Evolutionary conservation across 768 basidiomycete species (phyloP).

Genomic region (Leccinum incarnatum): DNA sequence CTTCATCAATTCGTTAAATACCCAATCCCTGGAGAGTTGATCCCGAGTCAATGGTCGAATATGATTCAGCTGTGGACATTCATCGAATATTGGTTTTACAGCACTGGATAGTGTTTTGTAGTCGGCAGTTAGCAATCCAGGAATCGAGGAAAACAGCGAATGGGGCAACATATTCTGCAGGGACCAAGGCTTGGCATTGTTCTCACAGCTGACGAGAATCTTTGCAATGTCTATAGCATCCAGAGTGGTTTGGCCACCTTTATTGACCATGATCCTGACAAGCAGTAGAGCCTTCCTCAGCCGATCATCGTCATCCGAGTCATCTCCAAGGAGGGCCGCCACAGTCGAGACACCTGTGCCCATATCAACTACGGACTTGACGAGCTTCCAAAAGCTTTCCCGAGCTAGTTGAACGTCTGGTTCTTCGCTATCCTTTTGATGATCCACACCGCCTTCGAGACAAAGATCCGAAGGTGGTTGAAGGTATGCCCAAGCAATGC

Average conservation of each 20-base stretch:
- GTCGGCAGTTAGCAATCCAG: slow-evolving; percentile 55
- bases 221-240: slow-evolving; percentile 56
- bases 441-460: slow-evolving; percentile 26
- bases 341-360: slow-evolving; percentile 57
- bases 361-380: slow-evolving; percentile 54
- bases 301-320: slow-evolving; percentile 37
- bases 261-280: slow-evolving; percentile 55
- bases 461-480: slow-evolving; percentile 40
- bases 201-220: slow-evolving; percentile 37
- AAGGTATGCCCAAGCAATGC: slow-evolving; percentile 63
- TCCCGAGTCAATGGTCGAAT: slow-evolving; percentile 55
- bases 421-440: slow-evolving; percentile 15
- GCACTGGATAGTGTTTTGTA: slow-evolving; percentile 44
- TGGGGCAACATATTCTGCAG: slow-evolving; percentile 47
- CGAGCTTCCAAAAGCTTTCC: slow-evolving; percentile 45
- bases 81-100: slow-evolving; percentile 53
- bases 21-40: slow-evolving; percentile 53
- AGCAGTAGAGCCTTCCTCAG: slow-evolving; percentile 48
- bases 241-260: slow-evolving; percentile 47
- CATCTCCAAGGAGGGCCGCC: slow-evolving; percentile 49
- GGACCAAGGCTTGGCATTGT: slow-evolving; percentile 41
- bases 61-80: slow-evolving; percentile 52
- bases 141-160: slow-evolving; percentile 53
- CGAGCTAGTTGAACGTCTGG: slow-evolving; percentile 29
- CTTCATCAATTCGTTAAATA: slow-evolving; percentile 49